Evolutionary conservation across 202 grass and related monocot species (phyloP).

Genomic region (Panicum hallii): DNA sequence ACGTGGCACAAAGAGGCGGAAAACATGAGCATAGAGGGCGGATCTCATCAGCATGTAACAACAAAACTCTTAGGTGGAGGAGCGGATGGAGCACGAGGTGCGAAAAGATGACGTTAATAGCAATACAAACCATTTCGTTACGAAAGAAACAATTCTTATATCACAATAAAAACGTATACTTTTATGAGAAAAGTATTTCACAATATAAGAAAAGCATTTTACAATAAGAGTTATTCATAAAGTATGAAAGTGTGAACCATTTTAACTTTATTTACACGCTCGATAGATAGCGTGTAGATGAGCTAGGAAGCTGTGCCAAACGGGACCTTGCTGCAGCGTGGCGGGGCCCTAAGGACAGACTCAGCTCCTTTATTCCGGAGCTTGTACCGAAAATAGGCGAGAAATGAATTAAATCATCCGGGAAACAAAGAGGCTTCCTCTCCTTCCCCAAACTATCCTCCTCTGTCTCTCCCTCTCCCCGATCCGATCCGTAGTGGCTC

Average conservation of each 20-base stretch:
- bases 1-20: neutral
- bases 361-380: conserved; percentile 18
- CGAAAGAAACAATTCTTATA: neutral
- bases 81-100: neutral
- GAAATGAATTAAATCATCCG: conserved; percentile 28
- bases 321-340: neutral
- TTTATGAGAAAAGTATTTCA: neutral
- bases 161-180: neutral
- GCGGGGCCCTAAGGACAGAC: neutral
- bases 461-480: conserved; percentile 6
- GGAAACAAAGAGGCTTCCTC: conserved; percentile 5
- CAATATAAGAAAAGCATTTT: neutral
- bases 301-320: neutral
- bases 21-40: neutral
- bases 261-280: neutral
- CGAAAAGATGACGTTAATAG: too few species aligned
- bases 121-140: neutral
- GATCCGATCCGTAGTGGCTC: conserved; percentile 22
- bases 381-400: conserved; percentile 18
- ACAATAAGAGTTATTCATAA: neutral
- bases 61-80: neutral
- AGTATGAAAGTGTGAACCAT: neutral
- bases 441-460: conserved; percentile 9
- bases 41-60: neutral
- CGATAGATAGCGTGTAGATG: neutral